phyloP scores from a whole-genome alignment of 257 asterid species.

The Osmanthus fragrans region DNA sequence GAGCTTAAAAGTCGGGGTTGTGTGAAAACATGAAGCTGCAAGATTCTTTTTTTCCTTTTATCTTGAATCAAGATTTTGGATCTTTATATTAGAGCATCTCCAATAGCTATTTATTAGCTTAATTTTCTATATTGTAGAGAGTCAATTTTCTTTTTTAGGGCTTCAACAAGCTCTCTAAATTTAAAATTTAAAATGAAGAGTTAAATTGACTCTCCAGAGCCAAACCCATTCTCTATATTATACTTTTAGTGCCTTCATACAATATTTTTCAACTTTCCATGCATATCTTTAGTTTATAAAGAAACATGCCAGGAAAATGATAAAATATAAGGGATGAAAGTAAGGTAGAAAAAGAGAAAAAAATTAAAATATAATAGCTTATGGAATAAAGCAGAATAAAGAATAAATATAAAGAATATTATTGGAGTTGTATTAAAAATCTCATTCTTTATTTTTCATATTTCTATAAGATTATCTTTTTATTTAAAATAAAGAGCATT shows the following conservation, averaged over 20 bases:
- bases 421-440: too few relatives aligned
- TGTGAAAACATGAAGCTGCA: conserved; percentile 18
- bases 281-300: not conserved
- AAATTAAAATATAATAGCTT: not conserved
- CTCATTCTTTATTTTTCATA: not conserved
- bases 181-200: too few relatives aligned
- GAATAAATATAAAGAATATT: not conserved
- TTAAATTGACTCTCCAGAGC: too few relatives aligned
- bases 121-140: too few relatives aligned
- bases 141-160: too few relatives aligned
- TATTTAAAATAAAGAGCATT: not conserved
- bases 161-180: too few relatives aligned
- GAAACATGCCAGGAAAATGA: not conserved
- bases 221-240: too few relatives aligned
- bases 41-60: not conserved
- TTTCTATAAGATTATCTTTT: not conserved
- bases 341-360: not conserved
- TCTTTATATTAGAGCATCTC: not conserved
- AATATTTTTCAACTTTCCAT: not conserved
- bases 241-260: too few relatives aligned
- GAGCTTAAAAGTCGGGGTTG: conserved; percentile 1
- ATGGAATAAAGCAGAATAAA: not conserved
- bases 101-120: too few relatives aligned
- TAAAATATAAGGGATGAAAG: not conserved
- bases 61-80: not conserved